A percentile compares a stretch with the other conserved stretches of the same genome.
Conservation (phyloP, 306 rosid genomes). For the Cucumis sativus region Cucumber_9930_V3 NC_026658.2:5043501-5044000, state of each 20-base stretch:
- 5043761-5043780: slow-evolving; percentile 54
- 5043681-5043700: slow-evolving; percentile 40
- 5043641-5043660: not conserved
- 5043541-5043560: no score
- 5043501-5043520: no score
- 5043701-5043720: slow-evolving; percentile 18
- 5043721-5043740: slow-evolving; percentile 51
- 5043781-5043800: slow-evolving; percentile 66
- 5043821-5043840: slow-evolving; percentile 35
- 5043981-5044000: slow-evolving; percentile 7
- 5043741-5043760: slow-evolving; percentile 71
- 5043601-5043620: no score
- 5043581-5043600: no score
- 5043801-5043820: slow-evolving; percentile 40
- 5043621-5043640: no score
- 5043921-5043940: slow-evolving; percentile 65
- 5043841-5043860: slow-evolving; percentile 33
- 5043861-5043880: slow-evolving; percentile 36
- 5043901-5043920: slow-evolving; percentile 56
- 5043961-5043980: slow-evolving; percentile 15
- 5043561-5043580: no score
- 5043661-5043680: slow-evolving; percentile 6
- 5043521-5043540: no score
- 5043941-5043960: slow-evolving; percentile 78
- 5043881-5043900: slow-evolving; percentile 33